Base-by-base conservation (phyloP, 352 stramenopile genomes). In the Globisporangium lucens region DNA sequence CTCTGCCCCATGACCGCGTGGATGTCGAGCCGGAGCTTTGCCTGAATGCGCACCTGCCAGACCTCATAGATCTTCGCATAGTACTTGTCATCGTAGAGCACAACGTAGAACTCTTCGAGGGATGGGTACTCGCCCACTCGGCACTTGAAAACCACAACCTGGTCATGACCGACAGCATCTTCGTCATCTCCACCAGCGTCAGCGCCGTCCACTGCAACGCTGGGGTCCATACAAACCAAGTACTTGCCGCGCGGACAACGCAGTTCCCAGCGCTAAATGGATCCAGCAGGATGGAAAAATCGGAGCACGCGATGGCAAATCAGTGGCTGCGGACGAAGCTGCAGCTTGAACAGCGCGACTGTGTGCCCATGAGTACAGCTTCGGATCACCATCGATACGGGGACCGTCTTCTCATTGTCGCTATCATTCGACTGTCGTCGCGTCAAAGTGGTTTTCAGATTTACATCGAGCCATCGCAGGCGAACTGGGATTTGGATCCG, bases 291-390 rank as follows among this genome's bases (percentile, higher is more conserved):
- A 30, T 91, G 83, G 1, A 76, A 88, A 57, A 93, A 92, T 2
- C 87, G 85, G 41, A 91, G 61, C 27, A 93, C 83, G 15, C 95
- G 88, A 65, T 98, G 79, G 52, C 96, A 91, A 27, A 87, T 76
- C 63, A 96, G 97, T 4, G 88, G 78, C 63, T 84, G 74, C 7
- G 87, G 77, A 8, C 76, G 75, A n/a, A 97, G 58, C 52, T 93
- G 71, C 41, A 98, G 70, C 62, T 97, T 85, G 56, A 98, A 81
- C 13, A 97, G 80, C 64, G 89, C 89, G 6, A 98, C 87, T 1
- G 89, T 92, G 69, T 98, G 91, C 47, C 91, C 91, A 68, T 97
- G 91, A 7, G 87, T 93, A 29, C 84, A 91, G 68, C 91, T 95
- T 35, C 89, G 89, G 46, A 95, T 79, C 27, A 92, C 71, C n/a